phyloP scores from a whole-genome alignment of 2,329 filamentous ascomycete genomes.

The Thelonectria blattea region DNA sequence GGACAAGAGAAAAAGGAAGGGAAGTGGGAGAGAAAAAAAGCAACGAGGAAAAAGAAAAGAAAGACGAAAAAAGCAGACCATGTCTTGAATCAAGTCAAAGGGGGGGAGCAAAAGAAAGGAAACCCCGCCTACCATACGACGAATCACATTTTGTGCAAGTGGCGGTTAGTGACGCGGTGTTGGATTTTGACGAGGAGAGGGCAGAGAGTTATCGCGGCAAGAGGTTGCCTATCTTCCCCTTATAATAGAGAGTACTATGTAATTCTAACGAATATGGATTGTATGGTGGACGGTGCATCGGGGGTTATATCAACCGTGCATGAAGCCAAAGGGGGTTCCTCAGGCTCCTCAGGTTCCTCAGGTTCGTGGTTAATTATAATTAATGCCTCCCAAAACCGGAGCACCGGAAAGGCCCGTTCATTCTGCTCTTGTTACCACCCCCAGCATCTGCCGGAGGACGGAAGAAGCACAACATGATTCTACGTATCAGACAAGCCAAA shows the following conservation, averaged over 20 bases:
- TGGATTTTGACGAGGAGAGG: background rate
- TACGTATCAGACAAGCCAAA: background rate
- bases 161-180: background rate
- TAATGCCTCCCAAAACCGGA: background rate
- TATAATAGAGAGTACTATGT: no score
- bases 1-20: background rate
- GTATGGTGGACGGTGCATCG: background rate
- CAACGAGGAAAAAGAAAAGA: constrained; percentile 5
- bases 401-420: constrained; percentile 4
- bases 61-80: background rate
- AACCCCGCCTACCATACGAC: constrained; percentile 13
- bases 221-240: no score
- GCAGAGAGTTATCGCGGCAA: no score
- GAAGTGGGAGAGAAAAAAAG: constrained; percentile 9
- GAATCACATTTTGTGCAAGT: background rate
- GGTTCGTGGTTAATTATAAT: no score
- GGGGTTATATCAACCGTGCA: constrained; percentile 11
- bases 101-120: constrained; percentile 14
- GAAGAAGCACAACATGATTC: background rate
- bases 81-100: background rate
- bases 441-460: background rate
- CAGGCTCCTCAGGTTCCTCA: background rate
- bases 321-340: constrained; percentile 10
- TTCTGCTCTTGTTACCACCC: background rate
- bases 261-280: background rate